Evolutionary conservation across 2,329 filamentous ascomycete genomes (phyloP), one percentile per base, ranked within the genome.

Genomic region (Ceratocystis cacaofunesta): DNA sequence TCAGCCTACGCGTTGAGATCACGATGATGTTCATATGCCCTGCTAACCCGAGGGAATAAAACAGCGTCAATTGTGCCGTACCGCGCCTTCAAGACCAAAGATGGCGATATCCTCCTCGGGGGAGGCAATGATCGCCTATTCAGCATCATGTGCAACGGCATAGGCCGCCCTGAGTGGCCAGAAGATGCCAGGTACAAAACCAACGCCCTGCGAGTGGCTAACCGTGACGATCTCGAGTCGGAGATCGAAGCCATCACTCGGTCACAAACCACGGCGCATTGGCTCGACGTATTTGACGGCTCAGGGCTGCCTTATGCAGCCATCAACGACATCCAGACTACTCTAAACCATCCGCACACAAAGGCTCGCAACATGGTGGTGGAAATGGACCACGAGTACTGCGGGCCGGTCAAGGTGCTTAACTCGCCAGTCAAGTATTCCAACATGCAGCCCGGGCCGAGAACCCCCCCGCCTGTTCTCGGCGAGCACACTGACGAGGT

Each of bases 361-460:
- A 78, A 76, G 77, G 92, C 92, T 25, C 83, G 94, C 66, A 82
- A 86, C 67, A 99, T 99, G 94, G 88, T 99, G 0, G 84, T 89
- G 15, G 88, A 96, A 72, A 79, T 96, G 57, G 83, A 96, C 0
- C 94, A 99, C 72, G 83, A 83, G 4, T 79, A 80, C 6, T 97
- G 92, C 73, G 94, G 94, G 0, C 82, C 86, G 0, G 87, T 99
- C 69, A 92, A 91, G 75, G 78, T 99, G 72, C 87, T 99, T 64
- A 96, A 95, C 72, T 95, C 91, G 0, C 94, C 94, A 0, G 86
- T 99, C 67, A 99, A 99, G 74, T 95, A 91, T 74, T 96, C 91
- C 4, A 85, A 92, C 70, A 88, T 87, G 30, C 85, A 82, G 70
- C 90, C 92, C 0, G 82, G 84, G 2, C 85, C 95, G 48, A 81